Evolutionary conservation across 257 asterid genomes (phyloP), one percentile per base, ranked within the genome.

Genomic region (Orobanche coerulescens): DNA sequence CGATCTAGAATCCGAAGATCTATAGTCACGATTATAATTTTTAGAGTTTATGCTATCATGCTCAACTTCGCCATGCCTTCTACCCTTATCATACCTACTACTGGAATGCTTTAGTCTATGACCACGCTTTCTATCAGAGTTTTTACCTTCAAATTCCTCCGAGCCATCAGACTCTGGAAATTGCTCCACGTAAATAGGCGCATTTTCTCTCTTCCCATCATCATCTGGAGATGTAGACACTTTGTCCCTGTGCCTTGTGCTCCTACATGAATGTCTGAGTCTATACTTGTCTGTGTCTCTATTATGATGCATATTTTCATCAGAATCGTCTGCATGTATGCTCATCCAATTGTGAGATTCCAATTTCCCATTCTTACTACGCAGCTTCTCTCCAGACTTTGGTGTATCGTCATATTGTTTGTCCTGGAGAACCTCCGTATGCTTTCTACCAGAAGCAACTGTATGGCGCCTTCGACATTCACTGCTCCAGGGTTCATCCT

Each of bases 141-240:
- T 78, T 20, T 67, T 47, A 67, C 33, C 72, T 62, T 70, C 74
- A 51, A 53, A 73, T 34, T 50, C 76, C 39, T 76, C 61, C 9
- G 34, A 47, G 64, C 62, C 70, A 70, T 46, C 42, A 53, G 62
- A 64, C 22, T 33, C 28, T 11, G 64, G 66, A 50, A 73, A 66
- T 47, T 53, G 57, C 60, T 76, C 76, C 49, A 37, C 5, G 73
- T 47, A 31, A 9, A 4, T 30, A 52, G 42, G 39, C 19, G 46
- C 12, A 15, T 65, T n/a, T 30, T 8, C 49, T 52, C 22, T 71
- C 65, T 25, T 25, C 42, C 63, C 73, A 48, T 40, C 79, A 76
- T 73, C 85, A 39, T 71, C 74, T 30, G 76, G 67, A 31, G 82
- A 74, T 60, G 49, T 31, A 58, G 76, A 58, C 37, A 28, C 58